These are phyloP conservation scores for Pilobolus umbonatus DNA, from an alignment of 192 early-diverging fungal genomes.

Conservation along the genomic window DNA sequence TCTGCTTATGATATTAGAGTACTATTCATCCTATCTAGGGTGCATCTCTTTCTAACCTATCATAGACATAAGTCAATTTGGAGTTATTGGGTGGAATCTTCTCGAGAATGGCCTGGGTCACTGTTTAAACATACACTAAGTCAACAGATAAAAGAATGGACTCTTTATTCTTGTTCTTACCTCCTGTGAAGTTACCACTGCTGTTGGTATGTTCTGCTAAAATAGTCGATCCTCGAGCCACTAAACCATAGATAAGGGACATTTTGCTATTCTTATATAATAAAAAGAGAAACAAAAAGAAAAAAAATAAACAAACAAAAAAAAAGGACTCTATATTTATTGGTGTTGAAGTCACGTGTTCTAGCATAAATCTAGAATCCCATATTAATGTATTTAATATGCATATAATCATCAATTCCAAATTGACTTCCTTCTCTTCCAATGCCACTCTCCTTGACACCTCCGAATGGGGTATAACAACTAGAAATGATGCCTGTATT, in stretches of 20 bases:
- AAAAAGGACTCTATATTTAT: not conserved
- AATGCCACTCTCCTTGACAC: conserved; percentile 67
- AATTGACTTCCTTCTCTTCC: conserved; percentile 60
- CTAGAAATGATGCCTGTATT: conserved; percentile 65
- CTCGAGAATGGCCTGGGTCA: conserved; percentile 82
- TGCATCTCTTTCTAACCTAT: conserved; percentile 45
- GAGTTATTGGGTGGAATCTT: conserved; percentile 89
- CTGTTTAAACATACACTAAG: conserved; percentile 18
- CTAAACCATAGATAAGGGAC: conserved; percentile 79
- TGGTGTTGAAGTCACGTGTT: not conserved
- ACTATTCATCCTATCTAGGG: conserved; percentile 2
- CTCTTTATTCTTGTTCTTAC: conserved; percentile 26
- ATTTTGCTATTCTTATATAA: conserved; percentile 25
- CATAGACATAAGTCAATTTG: conserved; percentile 90
- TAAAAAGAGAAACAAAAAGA: not conserved
- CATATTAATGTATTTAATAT: conserved; percentile 17
- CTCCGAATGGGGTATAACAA: conserved; percentile 66
- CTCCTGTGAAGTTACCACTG: conserved; percentile 76
- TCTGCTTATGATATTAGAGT: conserved; percentile 33
- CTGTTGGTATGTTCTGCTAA: conserved; percentile 81
- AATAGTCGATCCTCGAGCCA: conserved; percentile 69
- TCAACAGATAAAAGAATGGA: not conserved
- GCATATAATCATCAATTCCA: conserved; percentile 17
- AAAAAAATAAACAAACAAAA: conserved; percentile 1
- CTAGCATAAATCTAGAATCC: not conserved